Conservation (phyloP, 1,284 basidiomycete species). For the Ganoderma boninense region DNA sequence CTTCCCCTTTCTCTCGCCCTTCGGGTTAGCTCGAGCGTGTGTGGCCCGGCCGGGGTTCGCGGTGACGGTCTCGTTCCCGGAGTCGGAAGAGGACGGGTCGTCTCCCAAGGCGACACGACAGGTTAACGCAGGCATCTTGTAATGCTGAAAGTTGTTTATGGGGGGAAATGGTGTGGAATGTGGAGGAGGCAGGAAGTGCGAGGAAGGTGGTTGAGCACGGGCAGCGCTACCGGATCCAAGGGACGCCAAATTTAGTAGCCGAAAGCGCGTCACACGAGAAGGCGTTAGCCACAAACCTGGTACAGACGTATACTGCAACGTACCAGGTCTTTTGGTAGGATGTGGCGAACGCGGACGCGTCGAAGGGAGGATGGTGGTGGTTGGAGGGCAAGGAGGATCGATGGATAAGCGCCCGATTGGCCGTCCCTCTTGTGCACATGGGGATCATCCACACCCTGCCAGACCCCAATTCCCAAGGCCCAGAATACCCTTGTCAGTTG, state of each 20-base stretch:
- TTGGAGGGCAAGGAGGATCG: slow-evolving; percentile 16
- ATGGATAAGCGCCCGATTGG: slow-evolving; percentile 21
- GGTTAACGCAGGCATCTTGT: slow-evolving; percentile 7
- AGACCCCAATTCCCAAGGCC: background rate
- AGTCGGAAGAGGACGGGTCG: slow-evolving; percentile 3
- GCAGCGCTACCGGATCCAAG: background rate
- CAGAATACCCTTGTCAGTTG: background rate
- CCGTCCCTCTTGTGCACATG: background rate
- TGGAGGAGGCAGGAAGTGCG: background rate
- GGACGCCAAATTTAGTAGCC: background rate
- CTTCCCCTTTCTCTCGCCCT: background rate
- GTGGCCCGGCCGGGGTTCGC: background rate
- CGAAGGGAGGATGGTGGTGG: slow-evolving; percentile 18
- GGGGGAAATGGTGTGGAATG: background rate
- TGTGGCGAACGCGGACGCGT: background rate
- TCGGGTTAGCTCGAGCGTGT: background rate
- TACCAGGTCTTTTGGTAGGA: background rate
- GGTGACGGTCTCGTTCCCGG: slow-evolving; percentile 8
- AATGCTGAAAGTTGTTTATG: background rate
- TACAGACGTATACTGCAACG: background rate
- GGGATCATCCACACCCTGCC: background rate
- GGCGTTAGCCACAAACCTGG: background rate
- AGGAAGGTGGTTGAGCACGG: slow-evolving; percentile 1
- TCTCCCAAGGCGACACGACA: background rate
- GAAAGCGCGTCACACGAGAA: background rate